Base-by-base conservation (phyloP, 176 grass and related monocot genomes). In the Zizania latifolia region DNA sequence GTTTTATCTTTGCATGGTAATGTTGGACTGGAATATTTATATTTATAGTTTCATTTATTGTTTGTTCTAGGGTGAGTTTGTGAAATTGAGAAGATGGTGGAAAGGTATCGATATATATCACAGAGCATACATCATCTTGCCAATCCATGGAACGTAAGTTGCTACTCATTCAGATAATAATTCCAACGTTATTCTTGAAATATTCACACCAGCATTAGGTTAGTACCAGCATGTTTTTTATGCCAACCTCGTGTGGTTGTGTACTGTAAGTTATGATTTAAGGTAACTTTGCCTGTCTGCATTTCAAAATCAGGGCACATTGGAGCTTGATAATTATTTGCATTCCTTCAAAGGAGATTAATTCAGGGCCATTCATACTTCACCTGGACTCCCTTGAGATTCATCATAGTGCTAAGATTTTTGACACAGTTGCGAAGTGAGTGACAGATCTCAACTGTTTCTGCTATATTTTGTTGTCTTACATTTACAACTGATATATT, bases 291-390 rank as follows among this genome's bases (percentile, higher is more conserved):
- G 5, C 17, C 33, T 55, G 6, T 72, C 70, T 76, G 19, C 28
- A 71, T 87, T 38, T 78, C 13, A 72, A 54, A 40, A 80, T 82
- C 82, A 98, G 94, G 45, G 41, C 88, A 10, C 94, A 98, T 62
- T 98, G 94, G 94, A 98, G 94, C 84, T 84, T 98, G 88, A 78
- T 89, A 45, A 90, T 98, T 60, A 86, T 98, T 65, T 94, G 94
- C 63, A 84, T 92, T 35, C 91, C 94, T 46, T 84, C 69, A 81
- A 85, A 94, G 71, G 84, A 86, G 75, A 86, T 82, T 67, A 54
- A 86, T 71, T 92, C 79, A 66, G 89, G 91, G 71, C 94, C 89
- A 33, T 74, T 88, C 37, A 74, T 98, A 68, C 86, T 98, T 88
- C 94, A 98, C 81, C 78, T 98, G 45, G 94, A 98, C 65, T 98